phyloP scores from a whole-genome alignment of 2,329 filamentous ascomycete species.

The Nemania sp. region DNA sequence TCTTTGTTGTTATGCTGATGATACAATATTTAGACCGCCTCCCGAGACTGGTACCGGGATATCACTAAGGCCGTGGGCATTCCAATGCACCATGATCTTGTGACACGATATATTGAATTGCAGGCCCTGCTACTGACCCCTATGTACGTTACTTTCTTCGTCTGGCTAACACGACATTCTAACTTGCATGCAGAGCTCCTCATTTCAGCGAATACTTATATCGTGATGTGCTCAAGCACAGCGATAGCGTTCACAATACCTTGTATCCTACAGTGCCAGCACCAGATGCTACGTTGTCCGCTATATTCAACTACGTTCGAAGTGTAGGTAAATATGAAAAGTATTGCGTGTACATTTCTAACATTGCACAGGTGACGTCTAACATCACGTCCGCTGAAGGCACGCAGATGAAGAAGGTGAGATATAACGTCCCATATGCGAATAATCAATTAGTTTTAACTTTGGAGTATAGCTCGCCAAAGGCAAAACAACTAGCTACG shows the following conservation, averaged over 20 bases:
- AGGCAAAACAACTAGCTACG: conserved; percentile 82
- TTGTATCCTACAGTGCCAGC: conserved; percentile 71
- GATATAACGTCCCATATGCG: not conserved
- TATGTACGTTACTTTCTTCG: conserved; percentile 46
- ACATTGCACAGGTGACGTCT: conserved; percentile 51
- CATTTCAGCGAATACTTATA: conserved; percentile 96
- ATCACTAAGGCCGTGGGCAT: conserved; percentile 52
- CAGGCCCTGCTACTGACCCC: conserved; percentile 82
- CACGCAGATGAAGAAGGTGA: conserved; percentile 79
- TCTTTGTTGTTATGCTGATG: conserved; percentile 70
- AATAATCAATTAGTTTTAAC: conserved; percentile 2
- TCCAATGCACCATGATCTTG: conserved; percentile 82
- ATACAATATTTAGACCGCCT: conserved; percentile 76
- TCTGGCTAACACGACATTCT: not conserved
- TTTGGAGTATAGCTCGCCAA: conserved; percentile 57
- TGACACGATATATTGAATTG: conserved; percentile 80
- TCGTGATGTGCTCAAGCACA: conserved; percentile 83
- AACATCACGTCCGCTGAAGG: conserved; percentile 87
- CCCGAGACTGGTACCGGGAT: conserved; percentile 51
- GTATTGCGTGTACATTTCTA: not conserved
- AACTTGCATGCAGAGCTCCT: conserved; percentile 57
- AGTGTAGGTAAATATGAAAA: conserved; percentile 46
- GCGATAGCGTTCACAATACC: conserved; percentile 76
- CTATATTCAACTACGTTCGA: conserved; percentile 79
- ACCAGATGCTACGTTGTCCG: conserved; percentile 68